These are phyloP conservation scores for Linnemannia hyalina DNA, from an alignment of 192 early-diverging fungal genomes.

Conservation along the genomic window DNA sequence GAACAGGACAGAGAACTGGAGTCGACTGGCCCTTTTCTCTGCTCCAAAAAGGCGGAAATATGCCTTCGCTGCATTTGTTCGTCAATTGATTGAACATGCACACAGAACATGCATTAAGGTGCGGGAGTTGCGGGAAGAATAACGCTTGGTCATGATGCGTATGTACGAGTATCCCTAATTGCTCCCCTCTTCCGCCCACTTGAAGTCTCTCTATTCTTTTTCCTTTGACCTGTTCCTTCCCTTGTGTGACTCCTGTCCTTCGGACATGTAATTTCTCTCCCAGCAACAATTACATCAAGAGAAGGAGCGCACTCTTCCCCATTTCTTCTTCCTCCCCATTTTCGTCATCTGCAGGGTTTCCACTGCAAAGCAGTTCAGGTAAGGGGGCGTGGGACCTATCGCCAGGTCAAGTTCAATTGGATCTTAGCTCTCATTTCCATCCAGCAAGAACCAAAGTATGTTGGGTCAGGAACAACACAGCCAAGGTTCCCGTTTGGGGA, in stretches of 20 bases:
- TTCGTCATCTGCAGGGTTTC: too few relatives aligned
- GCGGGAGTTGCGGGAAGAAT: slow-evolving; percentile 1
- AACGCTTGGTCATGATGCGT: not conserved
- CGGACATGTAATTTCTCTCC: too few relatives aligned
- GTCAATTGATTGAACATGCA: not conserved
- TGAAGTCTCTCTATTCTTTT: not conserved
- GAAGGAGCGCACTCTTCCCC: too few relatives aligned
- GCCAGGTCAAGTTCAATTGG: too few relatives aligned
- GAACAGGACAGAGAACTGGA: not conserved
- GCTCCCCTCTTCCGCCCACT: not conserved
- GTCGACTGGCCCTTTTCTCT: not conserved
- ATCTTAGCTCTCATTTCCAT: not conserved
- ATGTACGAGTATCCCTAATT: too few relatives aligned
- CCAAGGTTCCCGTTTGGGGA: not conserved
- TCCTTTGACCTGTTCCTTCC: not conserved
- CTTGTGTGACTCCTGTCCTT: not conserved
- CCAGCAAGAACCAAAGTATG: too few relatives aligned
- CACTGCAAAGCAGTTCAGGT: too few relatives aligned
- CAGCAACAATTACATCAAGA: too few relatives aligned
- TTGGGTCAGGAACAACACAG: not conserved
- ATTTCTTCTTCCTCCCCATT: too few relatives aligned
- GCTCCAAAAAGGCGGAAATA: not conserved
- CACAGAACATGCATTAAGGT: not conserved
- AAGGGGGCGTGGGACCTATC: too few relatives aligned
- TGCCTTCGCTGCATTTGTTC: not conserved